A percentile compares a stretch with the other conserved stretches of the same genome.
Evolutionary conservation across 2,329 filamentous ascomycete species (phyloP).

Genomic region (Cercospora sesami): DNA sequence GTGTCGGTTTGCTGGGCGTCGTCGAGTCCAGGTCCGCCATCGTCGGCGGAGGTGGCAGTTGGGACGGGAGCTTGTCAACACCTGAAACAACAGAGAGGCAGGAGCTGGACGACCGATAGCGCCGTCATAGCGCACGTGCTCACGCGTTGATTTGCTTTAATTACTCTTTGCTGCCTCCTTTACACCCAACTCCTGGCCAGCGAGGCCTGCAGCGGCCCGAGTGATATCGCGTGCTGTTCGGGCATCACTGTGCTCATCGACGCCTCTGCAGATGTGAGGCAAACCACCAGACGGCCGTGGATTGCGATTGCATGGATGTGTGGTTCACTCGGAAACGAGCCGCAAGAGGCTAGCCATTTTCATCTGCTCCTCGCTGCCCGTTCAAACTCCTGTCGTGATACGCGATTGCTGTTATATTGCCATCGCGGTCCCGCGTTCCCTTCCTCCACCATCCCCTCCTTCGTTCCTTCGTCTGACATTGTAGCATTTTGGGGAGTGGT

Average conservation of each 20-base stretch:
- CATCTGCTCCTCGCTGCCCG: background rate
- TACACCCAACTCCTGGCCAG: slow-evolving; percentile 1
- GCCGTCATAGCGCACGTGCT: slow-evolving; percentile 6
- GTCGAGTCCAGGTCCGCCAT: slow-evolving; percentile 5
- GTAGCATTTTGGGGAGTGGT: background rate
- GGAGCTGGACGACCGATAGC: slow-evolving; percentile 2
- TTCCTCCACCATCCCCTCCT: background rate
- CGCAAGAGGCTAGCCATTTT: slow-evolving; percentile 13
- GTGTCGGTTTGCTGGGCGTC: background rate
- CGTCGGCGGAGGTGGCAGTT: background rate
- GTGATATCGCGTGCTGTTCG: slow-evolving; percentile 2
- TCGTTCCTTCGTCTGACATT: background rate
- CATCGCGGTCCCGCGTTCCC: background rate
- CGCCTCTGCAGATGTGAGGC: background rate
- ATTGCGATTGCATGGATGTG: slow-evolving; percentile 13
- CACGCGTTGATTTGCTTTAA: slow-evolving; percentile 1
- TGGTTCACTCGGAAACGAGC: slow-evolving; percentile 11
- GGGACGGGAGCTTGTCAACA: slow-evolving; percentile 13
- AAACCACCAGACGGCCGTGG: slow-evolving; percentile 4
- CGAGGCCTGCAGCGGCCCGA: background rate
- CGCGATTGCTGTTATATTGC: slow-evolving; percentile 1
- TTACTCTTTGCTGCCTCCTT: background rate
- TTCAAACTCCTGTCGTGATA: slow-evolving; percentile 7
- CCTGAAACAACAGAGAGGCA: slow-evolving; percentile 8
- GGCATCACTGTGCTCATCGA: background rate